phyloP scores from a whole-genome alignment of 176 grass and related monocot genomes.

The Thinopyrum elongatum region DNA sequence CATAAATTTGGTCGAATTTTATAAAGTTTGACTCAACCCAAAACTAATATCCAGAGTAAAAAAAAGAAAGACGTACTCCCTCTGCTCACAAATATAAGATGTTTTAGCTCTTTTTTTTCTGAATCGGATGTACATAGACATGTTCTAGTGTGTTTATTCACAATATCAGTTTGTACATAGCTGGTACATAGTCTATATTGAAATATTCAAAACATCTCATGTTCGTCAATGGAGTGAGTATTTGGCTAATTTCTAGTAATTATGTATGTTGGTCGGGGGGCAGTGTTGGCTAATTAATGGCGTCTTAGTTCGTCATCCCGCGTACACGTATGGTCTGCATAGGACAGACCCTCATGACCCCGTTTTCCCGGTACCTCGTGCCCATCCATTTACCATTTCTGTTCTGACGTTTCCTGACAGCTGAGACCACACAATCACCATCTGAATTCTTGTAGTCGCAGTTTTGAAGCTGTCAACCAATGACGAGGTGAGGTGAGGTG shows the following conservation, averaged over 20 bases:
- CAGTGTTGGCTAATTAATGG: slow-evolving; percentile 8
- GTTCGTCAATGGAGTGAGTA: not conserved
- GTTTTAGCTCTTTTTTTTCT: too few relatives aligned
- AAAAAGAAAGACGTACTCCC: too few relatives aligned
- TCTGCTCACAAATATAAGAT: too few relatives aligned
- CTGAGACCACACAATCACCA: not conserved
- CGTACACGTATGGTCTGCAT: not conserved
- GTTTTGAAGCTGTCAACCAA: not conserved
- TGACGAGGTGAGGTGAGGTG: not conserved
- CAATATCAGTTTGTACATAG: too few relatives aligned
- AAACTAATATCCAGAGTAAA: too few relatives aligned
- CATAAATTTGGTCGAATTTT: too few relatives aligned
- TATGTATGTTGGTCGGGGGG: not conserved
- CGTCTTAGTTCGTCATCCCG: not conserved
- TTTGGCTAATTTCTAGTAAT: not conserved
- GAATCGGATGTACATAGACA: too few relatives aligned
- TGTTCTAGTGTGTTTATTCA: too few relatives aligned
- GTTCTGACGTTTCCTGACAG: not conserved
- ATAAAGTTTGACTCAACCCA: too few relatives aligned
- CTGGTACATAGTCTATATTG: too few relatives aligned
- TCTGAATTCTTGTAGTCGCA: not conserved
- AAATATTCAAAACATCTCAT: too few relatives aligned
- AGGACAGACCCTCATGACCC: not conserved
- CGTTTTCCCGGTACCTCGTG: not conserved
- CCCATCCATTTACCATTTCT: not conserved